Evolutionary conservation across 2,329 filamentous ascomycete genomes (phyloP), one percentile per base, ranked within the genome.

Genomic region (Alternaria gansuensis): DNA sequence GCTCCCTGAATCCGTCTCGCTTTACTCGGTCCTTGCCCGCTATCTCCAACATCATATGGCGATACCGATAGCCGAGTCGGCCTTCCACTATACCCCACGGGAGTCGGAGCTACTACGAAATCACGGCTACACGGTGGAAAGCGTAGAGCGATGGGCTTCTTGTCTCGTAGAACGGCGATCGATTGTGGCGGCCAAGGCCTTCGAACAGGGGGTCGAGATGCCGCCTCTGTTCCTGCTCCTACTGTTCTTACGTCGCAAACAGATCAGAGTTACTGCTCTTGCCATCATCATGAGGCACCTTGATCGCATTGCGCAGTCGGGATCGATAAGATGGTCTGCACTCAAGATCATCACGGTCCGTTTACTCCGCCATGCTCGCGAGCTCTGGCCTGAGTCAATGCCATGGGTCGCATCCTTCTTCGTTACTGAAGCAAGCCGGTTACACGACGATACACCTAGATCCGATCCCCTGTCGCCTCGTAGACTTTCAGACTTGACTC

Each of bases 141-240:
- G 56, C 24, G 53, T 76, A 21, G 51, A 70, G 14, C 49, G 54
- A 39, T 77, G 75, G 75, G 68, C 66, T 21, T 33, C 45, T 23
- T 63, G 59, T 49, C 58, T 77, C 17, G 5, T 69, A 14, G 57
- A 64, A 17, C 48, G 26, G 6, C 57, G 59, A 7, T 72, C 71
- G 13, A 49, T 57, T n/a, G 21, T 39, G 8, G 72, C 70, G 10
- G 63, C 65, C 29, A 52, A 43, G 4, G 54, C 69, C 3, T 73
- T 77, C 21, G 54, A 54, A 26, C 44, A 57, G 10, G 54, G 52
- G 7, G 8, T 45, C 5, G 43, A 60, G 11, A 51, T 24, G 4
- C 69, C 72, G 10, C 72, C 75, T n/a, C 49, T 74, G 2, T 77
- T 75, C 56, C 31, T 77, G 10, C 57, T 77, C 8, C 57, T 70